These are phyloP conservation scores for Russula compacta DNA, from an alignment of 768 basidiomycete species.

Conservation along the genomic window DNA sequence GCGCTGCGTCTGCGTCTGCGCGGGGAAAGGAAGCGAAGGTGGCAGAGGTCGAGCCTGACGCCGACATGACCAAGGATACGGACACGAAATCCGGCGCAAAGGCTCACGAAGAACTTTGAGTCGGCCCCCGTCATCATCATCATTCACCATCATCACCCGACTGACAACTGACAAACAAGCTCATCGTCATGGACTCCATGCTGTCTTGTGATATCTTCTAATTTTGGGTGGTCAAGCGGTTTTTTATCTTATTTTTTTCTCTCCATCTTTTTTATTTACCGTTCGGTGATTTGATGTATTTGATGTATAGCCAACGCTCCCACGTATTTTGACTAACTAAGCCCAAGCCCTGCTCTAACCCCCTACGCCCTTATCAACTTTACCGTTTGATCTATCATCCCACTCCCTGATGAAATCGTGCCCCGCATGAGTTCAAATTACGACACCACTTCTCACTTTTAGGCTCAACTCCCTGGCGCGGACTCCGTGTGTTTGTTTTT, in stretches of 20 bases:
- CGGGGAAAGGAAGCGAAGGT: background rate
- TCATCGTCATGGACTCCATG: too few relatives aligned
- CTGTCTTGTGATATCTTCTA: too few relatives aligned
- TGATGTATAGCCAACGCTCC: background rate
- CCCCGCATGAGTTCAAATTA: background rate
- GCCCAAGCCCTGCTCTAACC: too few relatives aligned
- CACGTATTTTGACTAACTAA: background rate
- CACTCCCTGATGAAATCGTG: background rate
- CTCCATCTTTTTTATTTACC: background rate
- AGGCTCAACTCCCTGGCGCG: background rate
- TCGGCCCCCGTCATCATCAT: background rate
- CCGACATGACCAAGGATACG: too few relatives aligned
- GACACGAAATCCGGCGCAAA: background rate
- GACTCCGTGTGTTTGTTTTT: background rate
- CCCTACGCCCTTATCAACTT: background rate
- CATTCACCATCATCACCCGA: too few relatives aligned
- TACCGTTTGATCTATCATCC: background rate
- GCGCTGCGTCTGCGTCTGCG: constrained; percentile 11
- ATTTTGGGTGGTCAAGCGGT: background rate
- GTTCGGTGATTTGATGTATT: background rate
- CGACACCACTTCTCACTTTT: background rate
- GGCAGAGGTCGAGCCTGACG: background rate
- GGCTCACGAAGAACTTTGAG: constrained; percentile 18
- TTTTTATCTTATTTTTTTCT: background rate
- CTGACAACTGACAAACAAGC: too few relatives aligned